A percentile compares a stretch with the other conserved stretches of the same genome.
These are phyloP conservation scores for Aspergillus alliaceus DNA, from an alignment of 2,329 filamentous ascomycete genomes.

Conservation along the genomic window DNA sequence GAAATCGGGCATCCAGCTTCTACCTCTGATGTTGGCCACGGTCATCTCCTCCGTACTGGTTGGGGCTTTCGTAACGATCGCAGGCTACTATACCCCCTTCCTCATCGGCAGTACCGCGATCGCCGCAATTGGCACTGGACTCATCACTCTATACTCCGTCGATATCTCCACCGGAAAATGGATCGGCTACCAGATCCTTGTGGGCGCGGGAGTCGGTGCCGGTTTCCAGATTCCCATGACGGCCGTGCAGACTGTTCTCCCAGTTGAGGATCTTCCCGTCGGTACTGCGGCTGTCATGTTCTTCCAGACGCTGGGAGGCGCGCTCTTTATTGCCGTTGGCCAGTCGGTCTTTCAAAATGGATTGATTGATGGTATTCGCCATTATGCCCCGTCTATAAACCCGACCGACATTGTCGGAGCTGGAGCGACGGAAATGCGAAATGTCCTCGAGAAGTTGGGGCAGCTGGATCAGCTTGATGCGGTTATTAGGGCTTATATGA, in stretches of 20 bases:
- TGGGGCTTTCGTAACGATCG: slow-evolving; percentile 32
- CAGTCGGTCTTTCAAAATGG: slow-evolving; percentile 54
- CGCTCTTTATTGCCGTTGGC: slow-evolving; percentile 52
- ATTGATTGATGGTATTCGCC: slow-evolving; percentile 38
- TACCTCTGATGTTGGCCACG: slow-evolving; percentile 40
- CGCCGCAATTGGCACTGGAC: slow-evolving; percentile 41
- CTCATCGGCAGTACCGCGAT: slow-evolving; percentile 37
- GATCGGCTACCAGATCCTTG: slow-evolving; percentile 40
- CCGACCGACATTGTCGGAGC: slow-evolving; percentile 14
- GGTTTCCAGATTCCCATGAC: slow-evolving; percentile 39
- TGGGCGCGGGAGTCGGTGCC: slow-evolving; percentile 36
- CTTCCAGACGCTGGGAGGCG: slow-evolving; percentile 39
- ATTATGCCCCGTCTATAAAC: slow-evolving; percentile 1
- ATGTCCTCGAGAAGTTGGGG: slow-evolving; percentile 8
- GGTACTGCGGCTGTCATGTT: slow-evolving; percentile 40
- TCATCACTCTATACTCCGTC: slow-evolving; percentile 40
- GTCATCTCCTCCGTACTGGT: slow-evolving; percentile 35
- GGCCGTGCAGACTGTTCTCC: slow-evolving; percentile 37
- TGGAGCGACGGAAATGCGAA: slow-evolving; percentile 21
- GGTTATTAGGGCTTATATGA: slow-evolving; percentile 23
- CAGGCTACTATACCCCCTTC: slow-evolving; percentile 44
- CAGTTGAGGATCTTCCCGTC: slow-evolving; percentile 32
- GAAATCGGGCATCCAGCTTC: slow-evolving; percentile 46
- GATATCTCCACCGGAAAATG: slow-evolving; percentile 36
- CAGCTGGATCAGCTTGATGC: slow-evolving; percentile 15